Evolutionary conservation across 1,139 yeast genomes (phyloP), one percentile per base, ranked within the genome.

Genomic region (Candida sojae): DNA sequence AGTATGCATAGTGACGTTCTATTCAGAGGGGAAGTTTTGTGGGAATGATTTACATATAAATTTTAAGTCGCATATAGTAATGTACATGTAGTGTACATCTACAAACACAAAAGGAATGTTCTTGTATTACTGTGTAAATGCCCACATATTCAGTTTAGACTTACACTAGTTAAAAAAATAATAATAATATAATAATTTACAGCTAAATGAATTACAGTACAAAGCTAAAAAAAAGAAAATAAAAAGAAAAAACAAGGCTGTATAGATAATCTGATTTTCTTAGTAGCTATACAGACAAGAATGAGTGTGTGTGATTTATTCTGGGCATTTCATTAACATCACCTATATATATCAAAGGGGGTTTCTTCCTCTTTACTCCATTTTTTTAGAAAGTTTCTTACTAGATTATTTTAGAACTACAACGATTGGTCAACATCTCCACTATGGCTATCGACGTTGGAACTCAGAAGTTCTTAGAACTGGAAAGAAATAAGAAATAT

Each of bases 391-490:
- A 25, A 10, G 38, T 9, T 17, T 13, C 17, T 25, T 8, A 26
- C 29, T 26, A 8, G 9, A 21, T 21, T 10, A 9, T 21, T 35
- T 35, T 35, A 21, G 28, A 35, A 35, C 28, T 28, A 21, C 28
- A 7, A 21, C 28, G 28, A 35, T 35, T 35, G 26, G 39, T 21
- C n/a, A 35, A 21, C 17, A 25, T 21, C 11, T 21, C 10, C 10
- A 36, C 25, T 17, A 36, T 36, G 21, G 25, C 13, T 26, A 5
- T 36, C 9, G 39, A 36, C 30, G 13, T 25, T 25, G 30, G 6
- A 25, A 5, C 8, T 5, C 66, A 62, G 45, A 75, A 60, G 54
- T 63, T 53, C 49, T 71, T 67, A 26, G 83, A 78, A 54, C 56
- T 45, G 30, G 57, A 62, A 0, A 59, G 80, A 49, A 75, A 69